Base-by-base conservation (phyloP, 768 basidiomycete genomes). In the Xerocomus spinulosus region DNA sequence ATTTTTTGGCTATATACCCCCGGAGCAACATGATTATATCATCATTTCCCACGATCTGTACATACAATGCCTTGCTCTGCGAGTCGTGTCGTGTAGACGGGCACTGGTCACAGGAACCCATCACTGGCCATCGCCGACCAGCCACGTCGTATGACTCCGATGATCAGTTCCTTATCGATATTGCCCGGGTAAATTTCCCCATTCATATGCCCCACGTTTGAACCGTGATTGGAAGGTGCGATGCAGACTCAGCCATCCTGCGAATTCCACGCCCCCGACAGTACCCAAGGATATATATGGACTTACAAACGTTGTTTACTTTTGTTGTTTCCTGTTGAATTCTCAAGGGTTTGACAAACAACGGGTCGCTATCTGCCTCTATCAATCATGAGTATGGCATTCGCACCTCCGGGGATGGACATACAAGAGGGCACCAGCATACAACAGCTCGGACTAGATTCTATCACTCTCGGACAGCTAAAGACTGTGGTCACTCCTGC, bases 381-480 rank as follows among this genome's bases (percentile, higher is more conserved):
- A 25, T 34, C 23, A 32, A 33, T 12, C 46, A 59, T 61, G 48
- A 68, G 33, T 25, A 70, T 73, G 71, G 64, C 64, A n/a, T 63
- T 70, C 48, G 60, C 63, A 29, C 60, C 64, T 17, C 55, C 65
- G 2, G 51, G 48, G 14, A 50, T 50, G 14, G 69, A 67, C 50
- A 50, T 53, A 5, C 68, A 73, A 56, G 69, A 68, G 43, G 53
- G 52, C 33, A n/a, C 14, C 23, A 57, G 37, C 42, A 57, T 58
- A 54, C 65, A 68, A 59, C 73, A 71, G 58, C 72, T 69, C 34
- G 75, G 75, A 2, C 71, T 81, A 26, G 84, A 87, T 62, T 87
- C 85, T 15, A 87, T 89, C 58, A 87, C 83, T 9, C 78, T 91
- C 26, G 87, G 87, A 29, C 87, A 91, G 68, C 78, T 90, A 49